Evolutionary conservation across 2,329 filamentous ascomycete species (phyloP).

Genomic region (Botrytis squamosa): DNA sequence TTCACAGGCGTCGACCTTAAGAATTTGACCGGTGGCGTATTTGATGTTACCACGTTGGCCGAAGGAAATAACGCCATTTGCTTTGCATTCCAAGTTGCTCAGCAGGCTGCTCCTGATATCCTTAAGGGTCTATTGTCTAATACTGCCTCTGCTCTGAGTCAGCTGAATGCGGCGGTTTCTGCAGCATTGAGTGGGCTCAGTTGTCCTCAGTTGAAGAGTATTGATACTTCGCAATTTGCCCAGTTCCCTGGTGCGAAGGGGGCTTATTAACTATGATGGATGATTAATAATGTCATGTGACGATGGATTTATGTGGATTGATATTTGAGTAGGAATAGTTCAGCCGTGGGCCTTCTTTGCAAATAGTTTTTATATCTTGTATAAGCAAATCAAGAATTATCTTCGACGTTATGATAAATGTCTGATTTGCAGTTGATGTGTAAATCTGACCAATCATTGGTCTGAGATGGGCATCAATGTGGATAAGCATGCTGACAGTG

Average conservation of each 20-base stretch:
- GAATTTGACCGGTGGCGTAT: constrained; percentile 47
- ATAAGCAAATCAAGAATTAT: neutral
- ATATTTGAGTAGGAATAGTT: neutral
- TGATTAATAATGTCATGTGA: neutral
- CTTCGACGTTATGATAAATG: neutral
- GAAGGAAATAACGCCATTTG: constrained; percentile 51
- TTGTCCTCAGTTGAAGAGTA: constrained; percentile 19
- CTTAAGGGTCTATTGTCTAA: constrained; percentile 41
- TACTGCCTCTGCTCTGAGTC: constrained; percentile 38
- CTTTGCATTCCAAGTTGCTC: constrained; percentile 43
- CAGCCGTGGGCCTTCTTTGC: neutral
- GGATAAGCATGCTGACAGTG: neutral
- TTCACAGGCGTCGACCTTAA: constrained; percentile 49
- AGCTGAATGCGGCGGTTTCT: constrained; percentile 22
- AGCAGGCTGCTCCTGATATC: constrained; percentile 45
- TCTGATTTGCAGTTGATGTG: neutral
- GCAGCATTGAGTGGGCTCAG: neutral
- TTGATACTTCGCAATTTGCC: constrained; percentile 20
- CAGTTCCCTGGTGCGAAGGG: constrained; percentile 21
- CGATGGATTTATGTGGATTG: neutral
- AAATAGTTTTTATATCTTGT: neutral
- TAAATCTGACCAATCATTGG: neutral
- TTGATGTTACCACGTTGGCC: constrained; percentile 44
- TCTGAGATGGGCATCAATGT: neutral
- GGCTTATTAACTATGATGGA: constrained; percentile 2